phyloP scores from a whole-genome alignment of 495 filamentous ascomycete species.

The Pseudoneurospora amorphoporcata region DNA sequence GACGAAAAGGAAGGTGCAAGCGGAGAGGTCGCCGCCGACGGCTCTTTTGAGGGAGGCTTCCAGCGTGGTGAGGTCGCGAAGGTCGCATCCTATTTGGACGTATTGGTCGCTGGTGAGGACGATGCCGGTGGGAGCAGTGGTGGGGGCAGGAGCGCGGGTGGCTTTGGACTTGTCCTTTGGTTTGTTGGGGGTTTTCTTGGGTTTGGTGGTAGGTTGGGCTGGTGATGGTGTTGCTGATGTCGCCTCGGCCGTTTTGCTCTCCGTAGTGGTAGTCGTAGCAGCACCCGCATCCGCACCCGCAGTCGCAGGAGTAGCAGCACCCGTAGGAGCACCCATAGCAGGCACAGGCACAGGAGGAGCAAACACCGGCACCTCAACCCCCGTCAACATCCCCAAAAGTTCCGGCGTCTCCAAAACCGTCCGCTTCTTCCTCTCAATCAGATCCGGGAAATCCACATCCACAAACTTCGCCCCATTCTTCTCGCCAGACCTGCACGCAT shows the following conservation, averaged over 20 bases:
- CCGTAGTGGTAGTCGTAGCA: not conserved
- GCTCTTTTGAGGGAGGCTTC: constrained; percentile 43
- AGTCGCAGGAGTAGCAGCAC: constrained; percentile 13
- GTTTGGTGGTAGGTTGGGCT: constrained; percentile 18
- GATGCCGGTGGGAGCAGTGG: constrained; percentile 16
- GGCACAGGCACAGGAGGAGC: not conserved
- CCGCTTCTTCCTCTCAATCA: constrained; percentile 65
- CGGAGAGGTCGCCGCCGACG: constrained; percentile 36
- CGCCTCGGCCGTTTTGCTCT: not conserved
- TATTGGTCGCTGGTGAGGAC: constrained; percentile 59
- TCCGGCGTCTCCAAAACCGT: constrained; percentile 51
- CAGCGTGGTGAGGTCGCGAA: constrained; percentile 53
- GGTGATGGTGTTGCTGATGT: constrained; percentile 21
- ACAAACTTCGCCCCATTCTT: constrained; percentile 51
- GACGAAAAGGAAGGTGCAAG: constrained; percentile 60
- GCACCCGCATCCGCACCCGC: constrained; percentile 11
- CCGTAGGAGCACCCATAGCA: not conserved
- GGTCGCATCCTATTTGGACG: constrained; percentile 71
- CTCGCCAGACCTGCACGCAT: constrained; percentile 25
- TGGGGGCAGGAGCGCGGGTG: not conserved
- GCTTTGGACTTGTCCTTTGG: not conserved
- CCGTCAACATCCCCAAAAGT: constrained; percentile 31
- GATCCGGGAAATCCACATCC: constrained; percentile 77
- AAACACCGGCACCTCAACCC: constrained; percentile 1
- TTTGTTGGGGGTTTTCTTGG: not conserved